phyloP scores from a whole-genome alignment of 768 basidiomycete species.

The Boletus speciosus region DNA sequence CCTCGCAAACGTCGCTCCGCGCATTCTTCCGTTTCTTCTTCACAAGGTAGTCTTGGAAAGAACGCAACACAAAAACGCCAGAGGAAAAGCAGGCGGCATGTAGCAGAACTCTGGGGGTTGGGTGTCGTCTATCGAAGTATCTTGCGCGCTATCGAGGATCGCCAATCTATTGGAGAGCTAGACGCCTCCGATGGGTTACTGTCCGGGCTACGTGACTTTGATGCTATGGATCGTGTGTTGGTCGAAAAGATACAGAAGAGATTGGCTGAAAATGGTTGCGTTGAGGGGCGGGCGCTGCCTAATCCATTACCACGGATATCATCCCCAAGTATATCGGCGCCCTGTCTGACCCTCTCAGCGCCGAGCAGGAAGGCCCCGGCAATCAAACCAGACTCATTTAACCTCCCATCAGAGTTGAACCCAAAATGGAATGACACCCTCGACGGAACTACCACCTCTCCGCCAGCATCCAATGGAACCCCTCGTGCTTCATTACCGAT shows the following conservation, averaged over 20 bases:
- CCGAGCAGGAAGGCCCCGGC: constrained; percentile 7
- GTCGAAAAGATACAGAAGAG: constrained; percentile 32
- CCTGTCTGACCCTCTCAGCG: constrained; percentile 17
- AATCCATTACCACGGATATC: constrained; percentile 21
- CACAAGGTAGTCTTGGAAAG: constrained; percentile 11
- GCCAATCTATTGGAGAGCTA: not conserved
- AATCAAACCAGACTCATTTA: not conserved
- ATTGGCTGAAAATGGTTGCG: constrained; percentile 32
- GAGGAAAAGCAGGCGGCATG: constrained; percentile 31
- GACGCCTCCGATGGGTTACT: constrained; percentile 1
- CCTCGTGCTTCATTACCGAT: constrained; percentile 1
- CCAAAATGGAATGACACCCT: not conserved
- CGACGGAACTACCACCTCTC: not conserved
- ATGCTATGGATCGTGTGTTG: constrained; percentile 33
- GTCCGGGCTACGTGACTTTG: constrained; percentile 9
- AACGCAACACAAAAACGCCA: constrained; percentile 29
- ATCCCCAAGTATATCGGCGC: constrained; percentile 22
- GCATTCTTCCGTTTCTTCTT: constrained; percentile 28
- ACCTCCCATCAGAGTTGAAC: not conserved
- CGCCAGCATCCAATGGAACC: not conserved
- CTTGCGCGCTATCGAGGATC: constrained; percentile 19
- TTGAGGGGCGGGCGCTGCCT: constrained; percentile 18
- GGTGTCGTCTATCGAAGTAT: constrained; percentile 37
- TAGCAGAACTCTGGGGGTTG: constrained; percentile 36
- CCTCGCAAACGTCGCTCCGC: constrained; percentile 35